Conservation (phyloP, 2,329 filamentous ascomycete genomes). For the Ophidiomyces ophidiicola region DNA sequence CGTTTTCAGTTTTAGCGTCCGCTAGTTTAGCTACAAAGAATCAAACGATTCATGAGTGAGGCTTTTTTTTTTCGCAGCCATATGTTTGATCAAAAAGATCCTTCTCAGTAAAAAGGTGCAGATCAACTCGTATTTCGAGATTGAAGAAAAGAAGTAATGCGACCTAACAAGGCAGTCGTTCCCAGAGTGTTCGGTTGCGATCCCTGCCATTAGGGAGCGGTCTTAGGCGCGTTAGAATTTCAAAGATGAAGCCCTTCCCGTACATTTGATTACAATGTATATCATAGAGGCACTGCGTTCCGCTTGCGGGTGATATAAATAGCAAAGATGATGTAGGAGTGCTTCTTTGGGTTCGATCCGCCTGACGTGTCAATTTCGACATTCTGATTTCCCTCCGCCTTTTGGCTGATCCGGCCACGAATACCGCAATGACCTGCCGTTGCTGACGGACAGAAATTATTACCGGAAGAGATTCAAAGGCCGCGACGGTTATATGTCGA, state of each 20-base stretch:
- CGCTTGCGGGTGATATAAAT: slow-evolving; percentile 8
- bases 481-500: slow-evolving; percentile 1
- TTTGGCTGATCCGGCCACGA: too few relatives aligned
- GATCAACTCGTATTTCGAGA: slow-evolving; percentile 8
- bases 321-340: not conserved
- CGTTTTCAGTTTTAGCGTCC: too few relatives aligned
- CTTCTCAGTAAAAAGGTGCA: not conserved
- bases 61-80: not conserved
- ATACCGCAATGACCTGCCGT: too few relatives aligned
- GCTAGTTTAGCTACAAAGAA: too few relatives aligned
- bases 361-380: slow-evolving; percentile 9
- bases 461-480: not conserved
- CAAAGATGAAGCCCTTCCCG: not conserved
- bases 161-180: not conserved
- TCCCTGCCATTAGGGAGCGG: slow-evolving; percentile 4
- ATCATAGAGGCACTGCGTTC: not conserved
- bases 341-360: slow-evolving; percentile 1
- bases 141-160: not conserved
- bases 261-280: not conserved
- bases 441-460: too few relatives aligned
- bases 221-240: slow-evolving; percentile 7
- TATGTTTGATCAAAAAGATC: not conserved
- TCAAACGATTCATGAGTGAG: not conserved
- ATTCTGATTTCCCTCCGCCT: too few relatives aligned
- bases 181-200: not conserved